Percentiles rank a stretch among this genome's conserved stretches.
Evolutionary conservation across 148 eudicot genomes (phyloP).

Genomic region (Drosera capensis): DNA sequence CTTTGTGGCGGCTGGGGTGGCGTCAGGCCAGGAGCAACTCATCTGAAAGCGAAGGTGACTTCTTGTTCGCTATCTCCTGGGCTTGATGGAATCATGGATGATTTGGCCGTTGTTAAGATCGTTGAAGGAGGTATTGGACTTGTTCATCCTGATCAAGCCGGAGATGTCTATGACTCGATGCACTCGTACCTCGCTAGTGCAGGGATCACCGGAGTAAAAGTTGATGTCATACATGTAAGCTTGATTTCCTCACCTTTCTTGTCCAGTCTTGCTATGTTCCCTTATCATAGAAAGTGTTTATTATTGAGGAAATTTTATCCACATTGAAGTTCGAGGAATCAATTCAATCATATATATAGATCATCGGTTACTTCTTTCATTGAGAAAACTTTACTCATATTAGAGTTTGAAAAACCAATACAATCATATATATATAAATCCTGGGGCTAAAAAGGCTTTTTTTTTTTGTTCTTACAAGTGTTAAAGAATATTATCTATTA

Average conservation of each 20-base stretch:
- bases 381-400: too few species aligned
- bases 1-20: conserved; percentile 73
- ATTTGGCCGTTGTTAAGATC: conserved; percentile 41
- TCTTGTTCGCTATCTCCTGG: conserved; percentile 37
- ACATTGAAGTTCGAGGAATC: too few species aligned
- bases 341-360: too few species aligned
- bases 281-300: too few species aligned
- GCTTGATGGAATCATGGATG: conserved; percentile 40
- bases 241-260: background rate
- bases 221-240: conserved; percentile 61
- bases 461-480: background rate
- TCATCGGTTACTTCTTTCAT: too few species aligned
- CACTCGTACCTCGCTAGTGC: conserved; percentile 37
- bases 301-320: too few species aligned
- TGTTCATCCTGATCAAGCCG: conserved; percentile 49
- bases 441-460: too few species aligned
- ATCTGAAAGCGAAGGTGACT: conserved; percentile 22
- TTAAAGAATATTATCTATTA: too few species aligned
- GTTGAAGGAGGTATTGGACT: conserved; percentile 50
- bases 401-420: too few species aligned
- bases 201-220: conserved; percentile 56
- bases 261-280: background rate
- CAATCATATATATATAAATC: too few species aligned
- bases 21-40: conserved; percentile 44
- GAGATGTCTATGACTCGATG: conserved; percentile 43